These are phyloP conservation scores for Nicotiana knightiana DNA, from an alignment of 257 asterid genomes.

Conservation along the genomic window DNA sequence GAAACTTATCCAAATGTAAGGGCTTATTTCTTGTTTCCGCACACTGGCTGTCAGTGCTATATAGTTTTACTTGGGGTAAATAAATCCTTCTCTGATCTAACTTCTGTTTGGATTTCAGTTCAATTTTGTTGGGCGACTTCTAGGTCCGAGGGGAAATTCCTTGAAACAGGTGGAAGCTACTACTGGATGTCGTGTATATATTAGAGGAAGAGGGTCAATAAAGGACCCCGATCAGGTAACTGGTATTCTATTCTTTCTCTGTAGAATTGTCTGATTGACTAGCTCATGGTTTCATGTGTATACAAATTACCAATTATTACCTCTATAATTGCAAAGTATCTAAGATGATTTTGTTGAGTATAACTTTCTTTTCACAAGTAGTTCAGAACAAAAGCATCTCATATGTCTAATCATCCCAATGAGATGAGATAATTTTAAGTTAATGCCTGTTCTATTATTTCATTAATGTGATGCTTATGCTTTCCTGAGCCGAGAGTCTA, in stretches of 20 bases:
- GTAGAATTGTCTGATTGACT: constrained; percentile 5
- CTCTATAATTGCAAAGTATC: not conserved
- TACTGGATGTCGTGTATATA: constrained; percentile 95
- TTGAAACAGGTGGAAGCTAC: constrained; percentile 92
- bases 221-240: constrained; percentile 95
- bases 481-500: too few relatives aligned
- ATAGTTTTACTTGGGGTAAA: not conserved
- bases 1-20: constrained; percentile 87
- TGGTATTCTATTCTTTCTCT: not conserved
- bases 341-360: not conserved
- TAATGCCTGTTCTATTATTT: not conserved
- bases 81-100: not conserved
- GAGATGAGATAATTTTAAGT: not conserved
- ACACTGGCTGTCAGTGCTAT: not conserved
- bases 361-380: not conserved
- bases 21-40: not conserved
- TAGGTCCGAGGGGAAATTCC: constrained; percentile 98
- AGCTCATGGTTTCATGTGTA: not conserved
- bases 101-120: constrained; percentile 39
- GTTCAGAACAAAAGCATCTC: not conserved
- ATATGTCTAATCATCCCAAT: not conserved
- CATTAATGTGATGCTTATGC: too few relatives aligned
- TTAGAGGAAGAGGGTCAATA: constrained; percentile 95
- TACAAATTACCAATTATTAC: not conserved
- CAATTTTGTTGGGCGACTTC: constrained; percentile 95